Evolutionary conservation across 257 asterid species (phyloP).

Genomic region (Penstemon eatonii): DNA sequence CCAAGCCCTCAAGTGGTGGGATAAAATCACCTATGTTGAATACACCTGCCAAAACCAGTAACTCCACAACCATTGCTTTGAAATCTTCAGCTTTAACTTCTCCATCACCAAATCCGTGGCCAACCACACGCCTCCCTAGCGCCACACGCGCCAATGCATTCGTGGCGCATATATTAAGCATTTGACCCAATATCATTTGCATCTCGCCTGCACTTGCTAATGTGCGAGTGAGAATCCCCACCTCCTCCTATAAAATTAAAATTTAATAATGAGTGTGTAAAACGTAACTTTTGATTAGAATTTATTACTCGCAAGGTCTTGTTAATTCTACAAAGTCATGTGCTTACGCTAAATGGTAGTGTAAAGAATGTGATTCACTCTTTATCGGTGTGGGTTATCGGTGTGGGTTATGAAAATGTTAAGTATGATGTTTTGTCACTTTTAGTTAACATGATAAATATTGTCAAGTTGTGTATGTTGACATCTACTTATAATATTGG

Average conservation of each 20-base stretch:
- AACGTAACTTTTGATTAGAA: not conserved
- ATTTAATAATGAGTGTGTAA: not conserved
- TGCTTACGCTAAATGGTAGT: too few relatives aligned
- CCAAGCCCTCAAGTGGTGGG: slow-evolving; percentile 65
- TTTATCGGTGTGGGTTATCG: too few relatives aligned
- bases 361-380: too few relatives aligned
- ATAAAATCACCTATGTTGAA: slow-evolving; percentile 90
- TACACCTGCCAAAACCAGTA: slow-evolving; percentile 76
- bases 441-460: too few relatives aligned
- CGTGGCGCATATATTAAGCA: slow-evolving; percentile 66
- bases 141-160: slow-evolving; percentile 72
- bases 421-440: too few relatives aligned
- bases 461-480: too few relatives aligned
- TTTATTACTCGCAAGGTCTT: too few relatives aligned
- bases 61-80: slow-evolving; percentile 77
- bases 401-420: too few relatives aligned
- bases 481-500: too few relatives aligned
- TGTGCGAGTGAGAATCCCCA: slow-evolving; percentile 44
- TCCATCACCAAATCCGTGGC: slow-evolving; percentile 47
- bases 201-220: slow-evolving; percentile 42
- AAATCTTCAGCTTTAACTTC: slow-evolving; percentile 81
- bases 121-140: slow-evolving; percentile 70
- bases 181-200: slow-evolving; percentile 50
- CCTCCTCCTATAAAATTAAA: slow-evolving; percentile 56
- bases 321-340: too few relatives aligned